A percentile compares a stretch with the other conserved stretches of the same genome.
Conservation (phyloP, 495 filamentous ascomycete species). For the Hypoxylon lenormandii region DNA sequence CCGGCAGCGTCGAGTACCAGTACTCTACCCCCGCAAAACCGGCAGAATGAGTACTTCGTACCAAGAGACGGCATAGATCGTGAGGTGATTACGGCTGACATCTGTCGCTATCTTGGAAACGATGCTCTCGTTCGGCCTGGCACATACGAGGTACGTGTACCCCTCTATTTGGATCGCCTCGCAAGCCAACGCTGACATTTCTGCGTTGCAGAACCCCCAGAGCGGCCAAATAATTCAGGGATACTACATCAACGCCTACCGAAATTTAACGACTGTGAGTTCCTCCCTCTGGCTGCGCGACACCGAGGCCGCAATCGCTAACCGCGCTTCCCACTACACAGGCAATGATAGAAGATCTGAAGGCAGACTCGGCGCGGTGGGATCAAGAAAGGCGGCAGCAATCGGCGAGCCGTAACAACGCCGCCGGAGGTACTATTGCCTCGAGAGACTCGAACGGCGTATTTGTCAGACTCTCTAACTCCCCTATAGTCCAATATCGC, state of each 20-base stretch:
- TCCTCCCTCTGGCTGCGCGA: constrained; percentile 1
- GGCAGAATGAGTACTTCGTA: constrained; percentile 87
- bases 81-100: constrained; percentile 93
- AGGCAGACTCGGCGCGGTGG: constrained; percentile 84
- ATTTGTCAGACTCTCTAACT: constrained; percentile 69
- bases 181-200: constrained; percentile 41
- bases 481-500: constrained; percentile 66
- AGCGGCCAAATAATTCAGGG: constrained; percentile 74
- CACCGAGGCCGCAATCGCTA: constrained; percentile 26
- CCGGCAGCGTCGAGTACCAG: constrained; percentile 48
- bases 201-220: constrained; percentile 48
- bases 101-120: constrained; percentile 91
- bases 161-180: constrained; percentile 13
- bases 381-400: constrained; percentile 73
- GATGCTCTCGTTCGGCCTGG: constrained; percentile 91
- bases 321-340: constrained; percentile 49
- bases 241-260: constrained; percentile 88
- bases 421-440: constrained; percentile 69
- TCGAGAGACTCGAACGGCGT: constrained; percentile 63
- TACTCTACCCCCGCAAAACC: constrained; percentile 57
- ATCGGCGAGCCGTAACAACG: constrained; percentile 58
- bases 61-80: constrained; percentile 89
- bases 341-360: constrained; percentile 91
- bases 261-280: constrained; percentile 86
- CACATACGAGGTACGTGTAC: constrained; percentile 75